Evolutionary conservation across 2,329 filamentous ascomycete species (phyloP).

Genomic region (Cladosporium sp.): DNA sequence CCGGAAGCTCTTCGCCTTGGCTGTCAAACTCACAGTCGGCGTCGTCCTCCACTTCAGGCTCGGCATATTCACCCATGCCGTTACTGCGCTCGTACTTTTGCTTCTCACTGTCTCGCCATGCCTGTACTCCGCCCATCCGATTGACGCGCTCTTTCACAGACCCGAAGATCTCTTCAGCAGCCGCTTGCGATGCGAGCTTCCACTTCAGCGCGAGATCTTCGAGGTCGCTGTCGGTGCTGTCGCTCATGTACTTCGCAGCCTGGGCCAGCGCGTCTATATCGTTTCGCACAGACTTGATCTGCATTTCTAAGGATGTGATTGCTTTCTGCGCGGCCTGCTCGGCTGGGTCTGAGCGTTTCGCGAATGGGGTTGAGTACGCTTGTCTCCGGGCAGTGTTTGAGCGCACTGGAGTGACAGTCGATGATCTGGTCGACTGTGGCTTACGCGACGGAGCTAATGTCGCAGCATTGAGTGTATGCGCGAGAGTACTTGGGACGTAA

Average conservation of each 20-base stretch:
- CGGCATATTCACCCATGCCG: slow-evolving; percentile 28
- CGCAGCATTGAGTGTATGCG: slow-evolving; percentile 23
- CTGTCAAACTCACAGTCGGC: slow-evolving; percentile 34
- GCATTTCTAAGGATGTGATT: slow-evolving; percentile 23
- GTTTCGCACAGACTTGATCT: slow-evolving; percentile 39
- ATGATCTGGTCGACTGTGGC: neutral
- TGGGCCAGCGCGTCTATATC: slow-evolving; percentile 52
- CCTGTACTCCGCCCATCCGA: slow-evolving; percentile 59
- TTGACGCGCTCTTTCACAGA: slow-evolving; percentile 57
- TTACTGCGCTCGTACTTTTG: slow-evolving; percentile 27
- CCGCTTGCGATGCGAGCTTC: slow-evolving; percentile 56
- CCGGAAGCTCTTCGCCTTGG: slow-evolving; percentile 30
- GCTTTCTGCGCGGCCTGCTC: slow-evolving; percentile 23
- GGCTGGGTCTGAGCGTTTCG: slow-evolving; percentile 21
- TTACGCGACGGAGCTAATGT: neutral
- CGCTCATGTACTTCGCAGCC: slow-evolving; percentile 48
- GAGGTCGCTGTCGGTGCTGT: slow-evolving; percentile 51
- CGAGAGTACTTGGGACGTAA: slow-evolving; percentile 28
- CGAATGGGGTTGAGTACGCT: slow-evolving; percentile 25
- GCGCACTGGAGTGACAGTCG: slow-evolving; percentile 15
- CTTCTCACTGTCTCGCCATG: slow-evolving; percentile 41
- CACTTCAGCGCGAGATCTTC: slow-evolving; percentile 56
- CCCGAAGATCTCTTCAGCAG: slow-evolving; percentile 65
- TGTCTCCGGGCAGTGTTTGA: slow-evolving; percentile 34
- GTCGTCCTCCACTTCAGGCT: slow-evolving; percentile 30